Conservation (phyloP, 1,284 basidiomycete genomes). For the Dichomitus squalens region DNA sequence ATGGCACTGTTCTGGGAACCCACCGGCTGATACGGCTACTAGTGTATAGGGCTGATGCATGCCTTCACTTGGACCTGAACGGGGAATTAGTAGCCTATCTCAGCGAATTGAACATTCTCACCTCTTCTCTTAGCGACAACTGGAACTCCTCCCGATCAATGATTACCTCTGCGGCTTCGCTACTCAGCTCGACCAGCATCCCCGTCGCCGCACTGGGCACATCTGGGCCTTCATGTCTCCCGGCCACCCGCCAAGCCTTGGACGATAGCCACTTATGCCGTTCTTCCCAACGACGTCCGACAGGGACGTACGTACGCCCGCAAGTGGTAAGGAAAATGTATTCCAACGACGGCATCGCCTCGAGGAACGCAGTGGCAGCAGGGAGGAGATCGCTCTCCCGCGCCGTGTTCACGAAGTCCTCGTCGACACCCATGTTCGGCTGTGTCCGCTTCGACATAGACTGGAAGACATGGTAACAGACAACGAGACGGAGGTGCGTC, state of each 20-base stretch:
- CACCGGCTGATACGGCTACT: no score
- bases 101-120: no score
- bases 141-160: neutral
- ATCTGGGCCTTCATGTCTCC: no score
- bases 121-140: neutral
- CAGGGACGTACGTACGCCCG: no score
- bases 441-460: neutral
- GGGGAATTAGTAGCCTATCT: no score
- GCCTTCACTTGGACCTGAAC: no score
- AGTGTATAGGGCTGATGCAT: no score
- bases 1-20: no score
- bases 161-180: neutral
- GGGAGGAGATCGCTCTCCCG: neutral
- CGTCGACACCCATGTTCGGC: neutral
- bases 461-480: neutral
- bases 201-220: no score
- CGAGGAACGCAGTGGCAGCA: neutral
- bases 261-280: neutral
- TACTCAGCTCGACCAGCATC: neutral
- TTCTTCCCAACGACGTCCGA: no score
- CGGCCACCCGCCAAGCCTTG: neutral
- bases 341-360: neutral
- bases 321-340: neutral
- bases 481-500: neutral
- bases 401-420: neutral